Conservation (phyloP, 805 yeast genomes). For the Candida glaebosa region DNA sequence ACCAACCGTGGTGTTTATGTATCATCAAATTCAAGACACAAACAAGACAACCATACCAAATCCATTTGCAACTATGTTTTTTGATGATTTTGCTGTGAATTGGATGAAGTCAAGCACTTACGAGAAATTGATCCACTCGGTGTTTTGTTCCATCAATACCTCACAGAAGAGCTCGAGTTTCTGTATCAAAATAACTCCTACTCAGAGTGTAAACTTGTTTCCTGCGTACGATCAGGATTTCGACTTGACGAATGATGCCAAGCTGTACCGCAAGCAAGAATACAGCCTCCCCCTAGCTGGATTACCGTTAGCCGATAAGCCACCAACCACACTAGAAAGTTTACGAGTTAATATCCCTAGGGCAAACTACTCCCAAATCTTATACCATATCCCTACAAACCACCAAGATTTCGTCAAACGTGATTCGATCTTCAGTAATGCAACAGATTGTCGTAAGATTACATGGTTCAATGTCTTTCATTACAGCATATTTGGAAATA, state of each 20-base stretch:
- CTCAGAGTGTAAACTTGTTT: conserved; percentile 21
- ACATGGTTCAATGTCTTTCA: conserved; percentile 53
- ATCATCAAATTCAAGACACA: conserved; percentile 9
- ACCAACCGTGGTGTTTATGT: conserved; percentile 38
- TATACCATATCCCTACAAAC: neutral
- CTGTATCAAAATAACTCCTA: conserved; percentile 37
- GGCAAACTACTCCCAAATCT: conserved; percentile 1
- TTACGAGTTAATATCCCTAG: conserved; percentile 3
- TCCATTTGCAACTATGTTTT: conserved; percentile 23
- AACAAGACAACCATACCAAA: conserved; percentile 1
- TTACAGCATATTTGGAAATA: conserved; percentile 48
- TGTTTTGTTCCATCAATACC: conserved; percentile 39
- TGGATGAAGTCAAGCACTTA: conserved; percentile 36
- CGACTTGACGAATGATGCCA: too few relatives aligned
- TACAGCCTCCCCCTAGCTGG: too few relatives aligned
- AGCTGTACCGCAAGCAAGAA: too few relatives aligned
- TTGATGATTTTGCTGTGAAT: conserved; percentile 38
- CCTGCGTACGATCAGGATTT: conserved; percentile 17
- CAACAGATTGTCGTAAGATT: conserved; percentile 41
- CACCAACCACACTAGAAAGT: too few relatives aligned
- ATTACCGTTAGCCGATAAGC: conserved; percentile 15
- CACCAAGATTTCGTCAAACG: neutral
- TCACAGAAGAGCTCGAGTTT: conserved; percentile 20
- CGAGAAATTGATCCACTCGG: conserved; percentile 35
- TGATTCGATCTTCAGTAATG: conserved; percentile 14